These are phyloP conservation scores for Lachnellula willkommii DNA, from an alignment of 2,329 filamentous ascomycete genomes.

Conservation along the genomic window DNA sequence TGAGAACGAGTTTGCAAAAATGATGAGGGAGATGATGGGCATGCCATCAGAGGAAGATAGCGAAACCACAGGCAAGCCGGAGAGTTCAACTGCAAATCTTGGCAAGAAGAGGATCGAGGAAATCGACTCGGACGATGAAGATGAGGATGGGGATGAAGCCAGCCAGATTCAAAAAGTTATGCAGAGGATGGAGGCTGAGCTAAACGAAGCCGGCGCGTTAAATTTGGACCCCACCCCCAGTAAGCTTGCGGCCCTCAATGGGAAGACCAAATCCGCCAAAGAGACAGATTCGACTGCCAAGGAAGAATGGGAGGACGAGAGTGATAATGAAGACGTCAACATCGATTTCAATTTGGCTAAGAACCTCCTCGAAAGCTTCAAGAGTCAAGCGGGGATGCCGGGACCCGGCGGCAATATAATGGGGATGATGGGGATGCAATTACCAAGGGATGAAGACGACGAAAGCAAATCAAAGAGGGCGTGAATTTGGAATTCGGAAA, in stretches of 20 bases:
- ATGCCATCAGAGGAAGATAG: slow-evolving; percentile 37
- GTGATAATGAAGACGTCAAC: slow-evolving; percentile 59
- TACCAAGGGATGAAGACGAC: slow-evolving; percentile 70
- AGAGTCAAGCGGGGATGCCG: slow-evolving; percentile 77
- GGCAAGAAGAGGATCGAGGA: slow-evolving; percentile 19
- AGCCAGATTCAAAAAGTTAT: slow-evolving; percentile 61
- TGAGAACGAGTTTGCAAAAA: slow-evolving; percentile 74
- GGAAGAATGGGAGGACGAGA: slow-evolving; percentile 39
- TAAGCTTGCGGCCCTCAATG: slow-evolving; percentile 31
- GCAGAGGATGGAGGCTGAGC: slow-evolving; percentile 66
- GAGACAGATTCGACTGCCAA: slow-evolving; percentile 12
- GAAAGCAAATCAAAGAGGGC: not conserved
- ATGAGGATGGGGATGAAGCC: slow-evolving; percentile 41
- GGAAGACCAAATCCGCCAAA: slow-evolving; percentile 14
- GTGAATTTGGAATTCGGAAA: not conserved
- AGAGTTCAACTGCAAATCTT: slow-evolving; percentile 3
- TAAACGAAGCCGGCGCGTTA: slow-evolving; percentile 63
- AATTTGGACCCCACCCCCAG: slow-evolving; percentile 41
- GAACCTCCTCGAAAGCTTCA: slow-evolving; percentile 89
- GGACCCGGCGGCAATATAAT: slow-evolving; percentile 86
- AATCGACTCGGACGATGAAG: slow-evolving; percentile 34
- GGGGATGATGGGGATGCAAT: slow-evolving; percentile 73
- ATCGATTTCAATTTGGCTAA: slow-evolving; percentile 84
- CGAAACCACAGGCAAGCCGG: slow-evolving; percentile 2
- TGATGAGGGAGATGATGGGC: slow-evolving; percentile 93